Base-by-base conservation (phyloP, 129 eudicot genomes). In the Artemisia tridentata region DNA sequence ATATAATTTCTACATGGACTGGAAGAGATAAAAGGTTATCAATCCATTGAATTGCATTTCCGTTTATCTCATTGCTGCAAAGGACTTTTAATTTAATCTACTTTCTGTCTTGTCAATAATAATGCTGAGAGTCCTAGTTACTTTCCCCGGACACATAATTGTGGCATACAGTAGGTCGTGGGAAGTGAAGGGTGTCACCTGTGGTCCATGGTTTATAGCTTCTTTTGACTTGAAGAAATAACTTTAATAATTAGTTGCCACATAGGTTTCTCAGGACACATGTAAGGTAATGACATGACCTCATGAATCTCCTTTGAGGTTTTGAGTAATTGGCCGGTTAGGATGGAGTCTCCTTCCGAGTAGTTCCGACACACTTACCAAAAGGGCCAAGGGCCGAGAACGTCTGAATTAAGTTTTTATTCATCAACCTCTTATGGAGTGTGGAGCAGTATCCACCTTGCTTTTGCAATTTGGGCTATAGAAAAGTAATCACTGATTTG, bases 161-260 rank as follows among this genome's bases (percentile, higher is more conserved):
- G 65, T 59, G 65, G 13, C 18, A 1, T 27, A 60, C 16, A 21
- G 66, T 27, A 27, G 9, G 46, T 61, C 15, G 1, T 27, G 46
- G 43, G 18, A 21, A 10, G 31, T 15, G 18, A 27, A 14, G 66
- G 66, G 31, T 23, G 66, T 38, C 45, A 38, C 56, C 7, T 61
- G 66, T 7, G 8, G 29, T 29, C 19, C 17, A 14, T 60, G 45
- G 45, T 16, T 41, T 20, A 56, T 20, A 56, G 5, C 11, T 27
- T 60, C 41, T 60, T 27, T 27, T 13, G 65, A 60, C 65, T 60
- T 27, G 65, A 59, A 12, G 45, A 60, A 60, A 16, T 38, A 60
- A 60, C 18, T 9, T 27, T 12, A 60, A 8, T 21, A 51, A 27
- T 27, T 15, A 27, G 46, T 7, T 11, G 4, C 19, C n/a, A 60